phyloP scores from a whole-genome alignment of 2,329 filamentous ascomycete species.

The Calonectria montana region DNA sequence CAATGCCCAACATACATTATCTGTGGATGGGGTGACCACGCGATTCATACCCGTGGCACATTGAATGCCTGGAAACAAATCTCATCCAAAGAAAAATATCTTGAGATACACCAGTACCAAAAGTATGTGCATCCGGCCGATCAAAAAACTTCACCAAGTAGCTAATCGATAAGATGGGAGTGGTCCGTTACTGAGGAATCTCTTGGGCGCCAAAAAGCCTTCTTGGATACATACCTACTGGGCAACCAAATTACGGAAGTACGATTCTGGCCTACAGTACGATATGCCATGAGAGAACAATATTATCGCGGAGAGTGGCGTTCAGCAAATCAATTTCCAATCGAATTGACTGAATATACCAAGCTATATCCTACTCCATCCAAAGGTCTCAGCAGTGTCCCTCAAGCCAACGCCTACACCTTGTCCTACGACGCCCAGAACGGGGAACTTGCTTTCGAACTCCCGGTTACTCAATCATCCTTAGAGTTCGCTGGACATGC shows the following conservation, averaged over 20 bases:
- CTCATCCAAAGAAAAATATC: not conserved
- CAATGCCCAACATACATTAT: not conserved
- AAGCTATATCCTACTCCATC: not conserved
- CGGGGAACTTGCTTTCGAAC: not conserved
- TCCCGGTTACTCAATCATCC: not conserved
- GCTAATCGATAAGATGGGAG: not conserved
- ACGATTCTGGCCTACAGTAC: not conserved
- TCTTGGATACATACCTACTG: not conserved
- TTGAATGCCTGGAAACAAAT: not conserved
- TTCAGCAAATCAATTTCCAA: not conserved
- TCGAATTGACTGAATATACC: not conserved
- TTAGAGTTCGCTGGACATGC: not conserved
- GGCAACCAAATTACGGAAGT: not conserved
- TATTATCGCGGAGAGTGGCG: not conserved
- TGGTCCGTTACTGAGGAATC: not conserved
- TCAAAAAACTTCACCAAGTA: not conserved
- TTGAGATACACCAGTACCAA: not conserved
- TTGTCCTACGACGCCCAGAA: not conserved
- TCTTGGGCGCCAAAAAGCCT: not conserved
- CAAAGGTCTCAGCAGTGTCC: not conserved
- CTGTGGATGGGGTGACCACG: not conserved
- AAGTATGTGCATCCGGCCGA: not conserved
- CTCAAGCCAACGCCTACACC: not conserved
- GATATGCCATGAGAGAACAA: not conserved
- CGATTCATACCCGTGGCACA: not conserved